Evolutionary conservation across 495 filamentous ascomycete genomes (phyloP).

Genomic region (Hyaloscypha hepaticicola): DNA sequence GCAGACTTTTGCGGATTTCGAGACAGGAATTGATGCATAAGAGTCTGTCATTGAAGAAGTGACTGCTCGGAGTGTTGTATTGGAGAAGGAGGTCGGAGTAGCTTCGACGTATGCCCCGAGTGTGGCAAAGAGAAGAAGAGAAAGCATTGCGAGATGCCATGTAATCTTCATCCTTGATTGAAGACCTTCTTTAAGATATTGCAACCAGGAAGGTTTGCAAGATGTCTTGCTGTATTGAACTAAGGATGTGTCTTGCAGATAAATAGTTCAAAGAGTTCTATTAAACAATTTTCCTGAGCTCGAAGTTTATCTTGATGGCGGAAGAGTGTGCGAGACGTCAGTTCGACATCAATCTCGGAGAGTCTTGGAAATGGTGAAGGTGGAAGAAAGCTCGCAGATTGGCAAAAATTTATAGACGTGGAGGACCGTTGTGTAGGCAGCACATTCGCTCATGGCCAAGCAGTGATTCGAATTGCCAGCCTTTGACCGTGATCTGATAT

Average conservation of each 20-base stretch:
- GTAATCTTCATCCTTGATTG: not conserved
- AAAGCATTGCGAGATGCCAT: not conserved
- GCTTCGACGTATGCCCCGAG: not conserved
- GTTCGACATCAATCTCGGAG: not conserved
- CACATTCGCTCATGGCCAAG: not conserved
- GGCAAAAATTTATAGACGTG: not conserved
- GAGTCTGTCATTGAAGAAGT: not conserved
- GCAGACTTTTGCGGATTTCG: no score
- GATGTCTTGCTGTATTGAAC: not conserved
- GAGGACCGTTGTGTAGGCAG: not conserved
- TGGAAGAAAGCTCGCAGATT: not conserved
- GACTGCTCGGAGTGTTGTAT: not conserved
- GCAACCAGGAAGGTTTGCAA: not conserved
- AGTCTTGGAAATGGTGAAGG: not conserved
- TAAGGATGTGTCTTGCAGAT: not conserved
- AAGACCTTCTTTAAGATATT: not conserved
- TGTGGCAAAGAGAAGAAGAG: not conserved
- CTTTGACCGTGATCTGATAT: not conserved
- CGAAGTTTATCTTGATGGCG: no score
- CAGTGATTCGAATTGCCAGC: not conserved
- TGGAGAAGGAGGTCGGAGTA: not conserved
- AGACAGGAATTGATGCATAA: no score
- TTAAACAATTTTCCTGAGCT: no score
- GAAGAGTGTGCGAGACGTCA: not conserved
- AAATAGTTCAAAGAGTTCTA: no score